phyloP scores from a whole-genome alignment of 2,329 filamentous ascomycete genomes.

The Exserohilum turcica region DNA sequence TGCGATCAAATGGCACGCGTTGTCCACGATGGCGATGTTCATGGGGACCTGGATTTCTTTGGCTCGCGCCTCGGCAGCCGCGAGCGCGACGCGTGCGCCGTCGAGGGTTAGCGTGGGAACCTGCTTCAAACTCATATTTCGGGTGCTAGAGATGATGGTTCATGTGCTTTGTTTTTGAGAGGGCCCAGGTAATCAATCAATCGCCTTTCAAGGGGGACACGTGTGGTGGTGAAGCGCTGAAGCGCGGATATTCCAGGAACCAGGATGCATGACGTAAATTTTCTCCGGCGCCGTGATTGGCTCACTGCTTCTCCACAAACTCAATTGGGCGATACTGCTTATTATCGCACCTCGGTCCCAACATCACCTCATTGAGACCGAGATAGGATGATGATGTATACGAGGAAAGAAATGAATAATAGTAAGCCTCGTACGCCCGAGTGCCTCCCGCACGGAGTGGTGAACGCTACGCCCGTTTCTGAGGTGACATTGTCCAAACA shows the following conservation, averaged over 20 bases:
- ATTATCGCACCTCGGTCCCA: neutral
- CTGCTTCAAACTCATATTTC: constrained; percentile 40
- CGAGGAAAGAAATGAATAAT: no score
- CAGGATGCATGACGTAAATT: neutral
- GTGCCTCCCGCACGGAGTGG: no score
- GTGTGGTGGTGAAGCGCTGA: neutral
- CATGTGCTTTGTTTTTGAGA: neutral
- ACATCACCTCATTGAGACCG: no score
- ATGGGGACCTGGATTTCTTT: constrained; percentile 48
- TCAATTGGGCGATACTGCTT: neutral
- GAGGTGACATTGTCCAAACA: no score
- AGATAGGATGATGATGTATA: no score
- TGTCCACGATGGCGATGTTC: constrained; percentile 59
- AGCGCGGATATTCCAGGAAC: constrained; percentile 8
- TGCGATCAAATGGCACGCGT: constrained; percentile 52
- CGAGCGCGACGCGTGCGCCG: constrained; percentile 44
- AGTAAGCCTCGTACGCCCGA: no score
- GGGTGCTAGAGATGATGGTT: neutral
- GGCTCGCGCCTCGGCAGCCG: constrained; percentile 45
- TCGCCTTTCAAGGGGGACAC: neutral
- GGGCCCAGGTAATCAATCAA: neutral
- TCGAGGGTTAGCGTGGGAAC: constrained; percentile 42
- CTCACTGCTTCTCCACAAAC: neutral
- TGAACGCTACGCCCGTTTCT: no score
- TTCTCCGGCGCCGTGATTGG: neutral